A percentile compares a stretch with the other conserved stretches of the same genome.
Evolutionary conservation across 345 rosid genomes (phyloP).

Genomic region (Jatropha curcas): DNA sequence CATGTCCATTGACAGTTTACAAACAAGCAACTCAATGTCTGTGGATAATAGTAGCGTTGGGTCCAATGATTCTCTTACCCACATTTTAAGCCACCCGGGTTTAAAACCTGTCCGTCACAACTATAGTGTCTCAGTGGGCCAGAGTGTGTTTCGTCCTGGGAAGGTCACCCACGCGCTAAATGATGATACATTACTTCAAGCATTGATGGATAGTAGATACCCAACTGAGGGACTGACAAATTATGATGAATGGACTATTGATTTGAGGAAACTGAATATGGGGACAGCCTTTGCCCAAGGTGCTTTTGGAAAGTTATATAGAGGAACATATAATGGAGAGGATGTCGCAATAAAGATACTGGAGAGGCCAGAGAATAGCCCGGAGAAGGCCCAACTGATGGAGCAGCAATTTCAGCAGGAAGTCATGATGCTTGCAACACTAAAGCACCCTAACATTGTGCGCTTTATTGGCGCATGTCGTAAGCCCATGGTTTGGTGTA

Average conservation of each 20-base stretch:
- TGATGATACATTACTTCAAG: constrained; percentile 29
- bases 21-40: constrained; percentile 57
- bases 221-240: constrained; percentile 26
- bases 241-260: constrained; percentile 37
- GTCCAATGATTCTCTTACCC: constrained; percentile 63
- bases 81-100: constrained; percentile 61
- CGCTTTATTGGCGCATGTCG: constrained; percentile 33
- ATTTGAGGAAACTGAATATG: constrained; percentile 35
- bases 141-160: constrained; percentile 24
- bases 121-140: constrained; percentile 23
- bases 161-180: constrained; percentile 27
- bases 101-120: constrained; percentile 43
- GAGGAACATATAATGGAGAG: constrained; percentile 38
- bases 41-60: constrained; percentile 65
- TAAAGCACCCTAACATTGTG: constrained; percentile 33
- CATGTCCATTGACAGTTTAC: constrained; percentile 66
- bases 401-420: constrained; percentile 39
- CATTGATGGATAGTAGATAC: constrained; percentile 23
- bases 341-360: constrained; percentile 34
- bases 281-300: constrained; percentile 36
- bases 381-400: constrained; percentile 32
- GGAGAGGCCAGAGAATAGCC: constrained; percentile 35
- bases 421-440: constrained; percentile 32
- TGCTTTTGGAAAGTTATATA: constrained; percentile 31
- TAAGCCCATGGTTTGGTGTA: constrained; percentile 38